Percentiles rank a stretch among this genome's conserved stretches.
These are phyloP conservation scores for Colletotrichum theobromicola DNA, from an alignment of 2,329 filamentous ascomycete genomes.

Conservation along the genomic window DNA sequence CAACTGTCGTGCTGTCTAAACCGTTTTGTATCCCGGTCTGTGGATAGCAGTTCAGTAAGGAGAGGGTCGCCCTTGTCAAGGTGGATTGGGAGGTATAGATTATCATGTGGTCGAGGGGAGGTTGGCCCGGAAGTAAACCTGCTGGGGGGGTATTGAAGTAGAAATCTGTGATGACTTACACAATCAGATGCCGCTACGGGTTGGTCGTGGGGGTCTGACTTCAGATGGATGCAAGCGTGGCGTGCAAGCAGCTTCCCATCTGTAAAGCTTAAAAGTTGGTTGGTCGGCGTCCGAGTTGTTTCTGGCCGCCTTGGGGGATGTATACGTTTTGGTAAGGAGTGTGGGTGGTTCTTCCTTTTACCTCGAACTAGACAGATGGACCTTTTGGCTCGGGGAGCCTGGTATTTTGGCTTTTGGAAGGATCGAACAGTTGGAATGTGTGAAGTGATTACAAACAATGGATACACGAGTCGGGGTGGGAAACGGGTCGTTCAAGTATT, in stretches of 20 bases:
- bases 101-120: background rate
- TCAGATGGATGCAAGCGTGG: background rate
- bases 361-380: background rate
- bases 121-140: background rate
- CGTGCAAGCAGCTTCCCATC: background rate
- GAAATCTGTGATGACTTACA: slow-evolving; percentile 7
- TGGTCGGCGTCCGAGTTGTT: background rate
- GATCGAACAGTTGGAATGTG: background rate
- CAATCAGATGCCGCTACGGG: background rate
- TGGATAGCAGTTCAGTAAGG: slow-evolving; percentile 22
- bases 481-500: slow-evolving; percentile 19
- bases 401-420: background rate
- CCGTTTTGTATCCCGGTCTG: slow-evolving; percentile 12
- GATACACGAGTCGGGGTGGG: slow-evolving; percentile 8
- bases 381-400: background rate
- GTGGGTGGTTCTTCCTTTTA: background rate
- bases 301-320: background rate
- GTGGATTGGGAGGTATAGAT: background rate
- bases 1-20: slow-evolving; percentile 13
- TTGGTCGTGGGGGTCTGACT: background rate
- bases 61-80: background rate
- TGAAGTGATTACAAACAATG: slow-evolving; percentile 9
- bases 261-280: background rate
- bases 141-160: background rate
- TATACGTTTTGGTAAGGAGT: background rate